Conservation (phyloP, 1,284 basidiomycete genomes). For the Leccinum pseudoinsigne region DNA sequence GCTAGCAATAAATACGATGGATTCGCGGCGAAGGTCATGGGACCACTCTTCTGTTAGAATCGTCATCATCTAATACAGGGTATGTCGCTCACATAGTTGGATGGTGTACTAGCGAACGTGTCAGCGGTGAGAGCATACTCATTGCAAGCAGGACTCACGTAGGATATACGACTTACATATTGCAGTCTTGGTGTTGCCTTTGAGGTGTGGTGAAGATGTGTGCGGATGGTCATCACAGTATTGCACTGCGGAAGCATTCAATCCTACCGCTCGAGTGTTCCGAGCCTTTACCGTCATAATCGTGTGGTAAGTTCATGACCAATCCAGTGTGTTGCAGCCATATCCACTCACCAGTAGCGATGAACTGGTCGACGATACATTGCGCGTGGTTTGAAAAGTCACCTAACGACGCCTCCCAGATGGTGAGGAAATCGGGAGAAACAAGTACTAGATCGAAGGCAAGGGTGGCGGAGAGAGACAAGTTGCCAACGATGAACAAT, state of each 20-base stretch:
- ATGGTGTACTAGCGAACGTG: constrained; percentile 62
- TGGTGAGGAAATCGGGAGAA: constrained; percentile 89
- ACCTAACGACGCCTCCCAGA: constrained; percentile 98
- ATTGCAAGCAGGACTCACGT: constrained; percentile 55
- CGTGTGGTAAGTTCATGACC: constrained; percentile 93
- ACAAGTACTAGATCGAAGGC: constrained; percentile 99
- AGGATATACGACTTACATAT: constrained; percentile 98
- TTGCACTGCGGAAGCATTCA: constrained; percentile 80
- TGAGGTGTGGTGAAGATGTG: constrained; percentile 82
- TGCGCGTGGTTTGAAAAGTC: constrained; percentile 98
- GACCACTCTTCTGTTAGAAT: constrained; percentile 49
- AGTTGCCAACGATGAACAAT: constrained; percentile 95
- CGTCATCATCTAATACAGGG: background rate
- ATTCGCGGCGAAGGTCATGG: constrained; percentile 94
- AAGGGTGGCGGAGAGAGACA: constrained; percentile 91
- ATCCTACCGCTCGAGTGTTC: constrained; percentile 66
- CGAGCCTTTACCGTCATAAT: constrained; percentile 98
- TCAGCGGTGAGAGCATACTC: constrained; percentile 15
- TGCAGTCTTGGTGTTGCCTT: constrained; percentile 98
- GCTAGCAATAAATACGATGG: constrained; percentile 96
- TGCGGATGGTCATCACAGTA: constrained; percentile 94
- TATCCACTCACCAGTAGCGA: constrained; percentile 96
- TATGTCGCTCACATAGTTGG: constrained; percentile 69
- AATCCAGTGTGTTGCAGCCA: constrained; percentile 97
- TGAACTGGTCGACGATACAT: constrained; percentile 99